Percentiles rank a stretch among this genome's conserved stretches.
Evolutionary conservation across 306 rosid genomes (phyloP).

Genomic region (Vigna angularis): DNA sequence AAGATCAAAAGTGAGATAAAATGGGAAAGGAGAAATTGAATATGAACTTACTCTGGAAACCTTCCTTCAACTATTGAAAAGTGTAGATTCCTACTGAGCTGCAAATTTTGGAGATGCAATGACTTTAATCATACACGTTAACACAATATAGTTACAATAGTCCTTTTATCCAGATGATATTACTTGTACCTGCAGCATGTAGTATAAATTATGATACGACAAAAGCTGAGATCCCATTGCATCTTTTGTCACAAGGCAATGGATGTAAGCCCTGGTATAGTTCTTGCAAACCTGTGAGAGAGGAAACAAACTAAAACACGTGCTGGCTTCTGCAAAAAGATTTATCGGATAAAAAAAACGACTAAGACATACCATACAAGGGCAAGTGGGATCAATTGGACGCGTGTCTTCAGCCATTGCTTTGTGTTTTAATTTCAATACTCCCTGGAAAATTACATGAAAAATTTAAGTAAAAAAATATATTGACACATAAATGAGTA

Average conservation of each 20-base stretch:
- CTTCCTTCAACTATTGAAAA: constrained; percentile 76
- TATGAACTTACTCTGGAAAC: constrained; percentile 81
- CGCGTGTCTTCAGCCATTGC: constrained; percentile 91
- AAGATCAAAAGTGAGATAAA: constrained; percentile 21
- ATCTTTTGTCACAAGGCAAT: constrained; percentile 93
- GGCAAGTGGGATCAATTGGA: constrained; percentile 88
- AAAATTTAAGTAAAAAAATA: background rate
- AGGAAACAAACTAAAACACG: constrained; percentile 43
- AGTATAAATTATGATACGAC: constrained; percentile 87
- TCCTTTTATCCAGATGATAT: constrained; percentile 26
- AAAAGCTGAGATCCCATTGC: constrained; percentile 99
- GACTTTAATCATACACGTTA: constrained; percentile 26
- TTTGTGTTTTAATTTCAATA: constrained; percentile 78
- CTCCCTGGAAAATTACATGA: constrained; percentile 68
- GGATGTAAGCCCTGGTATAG: constrained; percentile 90
- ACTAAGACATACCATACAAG: constrained; percentile 78
- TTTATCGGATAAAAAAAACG: constrained; percentile 29
- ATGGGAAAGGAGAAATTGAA: constrained; percentile 12
- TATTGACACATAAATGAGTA: constrained; percentile 5
- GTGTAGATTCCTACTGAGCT: constrained; percentile 93
- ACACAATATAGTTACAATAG: constrained; percentile 1
- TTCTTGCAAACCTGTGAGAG: constrained; percentile 83
- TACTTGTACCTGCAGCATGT: constrained; percentile 83
- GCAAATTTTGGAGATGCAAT: constrained; percentile 46
- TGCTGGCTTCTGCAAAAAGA: constrained; percentile 17